A percentile compares a stretch with the other conserved stretches of the same genome.
Conservation (phyloP, 192 early-diverging fungal species). For the Dispira simplex region DNA sequence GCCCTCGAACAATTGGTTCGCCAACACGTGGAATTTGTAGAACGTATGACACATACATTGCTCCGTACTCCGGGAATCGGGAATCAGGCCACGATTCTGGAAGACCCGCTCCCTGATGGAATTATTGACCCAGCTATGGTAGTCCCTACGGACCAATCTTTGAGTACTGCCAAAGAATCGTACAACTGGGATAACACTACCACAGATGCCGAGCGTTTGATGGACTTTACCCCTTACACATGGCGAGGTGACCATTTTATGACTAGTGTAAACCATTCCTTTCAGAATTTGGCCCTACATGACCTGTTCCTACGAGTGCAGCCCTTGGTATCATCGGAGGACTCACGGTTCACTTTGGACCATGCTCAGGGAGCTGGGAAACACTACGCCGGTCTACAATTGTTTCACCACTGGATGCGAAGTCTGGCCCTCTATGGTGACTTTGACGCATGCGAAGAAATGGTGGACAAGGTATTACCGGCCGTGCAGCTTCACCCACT, state of each 20-base stretch:
- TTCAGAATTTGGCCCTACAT: constrained; percentile 1
- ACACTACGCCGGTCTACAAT: not conserved
- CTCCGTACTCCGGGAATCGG: not conserved
- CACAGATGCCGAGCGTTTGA: not conserved
- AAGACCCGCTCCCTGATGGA: not conserved
- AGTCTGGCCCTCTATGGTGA: not conserved
- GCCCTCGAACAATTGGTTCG: not conserved
- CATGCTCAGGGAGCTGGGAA: not conserved
- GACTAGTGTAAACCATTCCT: not conserved
- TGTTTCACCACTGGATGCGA: not conserved
- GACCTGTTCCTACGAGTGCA: not conserved
- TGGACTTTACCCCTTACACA: too few relatives aligned
- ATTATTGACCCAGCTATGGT: not conserved
- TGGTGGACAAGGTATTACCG: not conserved
- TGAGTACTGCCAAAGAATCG: not conserved
- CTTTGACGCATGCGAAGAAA: not conserved
- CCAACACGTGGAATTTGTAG: not conserved
- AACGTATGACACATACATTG: not conserved
- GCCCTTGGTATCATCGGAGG: not conserved
- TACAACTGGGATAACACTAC: not conserved
- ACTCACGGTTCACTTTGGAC: not conserved
- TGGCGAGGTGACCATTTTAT: too few relatives aligned
- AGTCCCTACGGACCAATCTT: not conserved
- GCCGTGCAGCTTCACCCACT: not conserved
- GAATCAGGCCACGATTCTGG: too few relatives aligned